Percentiles rank a stretch among this genome's conserved stretches.
Conservation (phyloP, 257 asterid species). For the Jasminum sambac region DNA sequence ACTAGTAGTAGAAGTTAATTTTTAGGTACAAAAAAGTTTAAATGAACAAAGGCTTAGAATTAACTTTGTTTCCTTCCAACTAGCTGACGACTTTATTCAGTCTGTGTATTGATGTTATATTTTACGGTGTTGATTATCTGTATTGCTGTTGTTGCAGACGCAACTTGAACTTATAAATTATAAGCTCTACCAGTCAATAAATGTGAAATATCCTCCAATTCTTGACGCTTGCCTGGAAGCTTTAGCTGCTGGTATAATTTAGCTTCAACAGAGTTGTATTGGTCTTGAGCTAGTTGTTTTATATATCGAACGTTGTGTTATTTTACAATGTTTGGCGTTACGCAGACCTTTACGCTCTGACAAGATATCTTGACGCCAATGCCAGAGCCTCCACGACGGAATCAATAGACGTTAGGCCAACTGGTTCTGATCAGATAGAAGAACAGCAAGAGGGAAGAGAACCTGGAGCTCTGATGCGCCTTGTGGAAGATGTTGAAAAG, state of each 20-base stretch:
- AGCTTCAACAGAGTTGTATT: not conserved
- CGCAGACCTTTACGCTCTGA: conserved; percentile 92
- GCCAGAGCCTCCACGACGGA: conserved; percentile 45
- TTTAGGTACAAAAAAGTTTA: no score
- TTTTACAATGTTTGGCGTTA: conserved; percentile 24
- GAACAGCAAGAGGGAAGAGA: conserved; percentile 33
- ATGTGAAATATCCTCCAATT: conserved; percentile 84
- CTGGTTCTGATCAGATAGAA: conserved; percentile 44
- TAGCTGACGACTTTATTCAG: conserved; percentile 12
- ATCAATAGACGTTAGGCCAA: conserved; percentile 27
- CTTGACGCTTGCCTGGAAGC: conserved; percentile 90
- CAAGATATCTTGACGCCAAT: conserved; percentile 74
- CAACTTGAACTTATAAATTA: conserved; percentile 74
- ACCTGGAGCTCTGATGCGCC: conserved; percentile 86
- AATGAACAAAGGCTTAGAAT: no score
- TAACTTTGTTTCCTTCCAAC: not conserved
- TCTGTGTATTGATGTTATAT: conserved; percentile 17
- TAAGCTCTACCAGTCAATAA: conserved; percentile 75
- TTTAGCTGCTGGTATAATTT: conserved; percentile 72
- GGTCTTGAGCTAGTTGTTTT: not conserved
- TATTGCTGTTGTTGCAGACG: conserved; percentile 54
- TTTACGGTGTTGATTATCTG: conserved; percentile 18
- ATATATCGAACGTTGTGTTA: not conserved
- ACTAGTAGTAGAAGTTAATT: no score
- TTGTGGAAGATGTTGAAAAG: conserved; percentile 52